Conservation (phyloP, 2,329 filamentous ascomycete species). For the Ploettnerulaceae sp. region DNA sequence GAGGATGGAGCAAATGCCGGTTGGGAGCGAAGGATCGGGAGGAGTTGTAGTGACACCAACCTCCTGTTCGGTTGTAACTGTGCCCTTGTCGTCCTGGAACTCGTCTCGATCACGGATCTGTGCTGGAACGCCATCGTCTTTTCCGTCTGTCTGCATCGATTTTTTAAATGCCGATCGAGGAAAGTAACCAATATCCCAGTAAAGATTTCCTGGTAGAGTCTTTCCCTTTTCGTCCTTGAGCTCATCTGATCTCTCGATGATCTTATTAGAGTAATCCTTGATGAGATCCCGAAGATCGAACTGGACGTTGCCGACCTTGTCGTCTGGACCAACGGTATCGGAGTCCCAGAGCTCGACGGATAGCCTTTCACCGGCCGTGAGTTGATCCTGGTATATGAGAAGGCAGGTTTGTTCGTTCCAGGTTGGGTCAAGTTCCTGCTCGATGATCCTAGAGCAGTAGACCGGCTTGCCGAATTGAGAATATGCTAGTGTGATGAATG, state of each 20-base stretch:
- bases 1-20: conserved; percentile 21
- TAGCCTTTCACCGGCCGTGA: conserved; percentile 19
- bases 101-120: conserved; percentile 16
- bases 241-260: conserved; percentile 15
- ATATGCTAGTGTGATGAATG: conserved; percentile 21
- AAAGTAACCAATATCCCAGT: conserved; percentile 24
- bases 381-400: conserved; percentile 20
- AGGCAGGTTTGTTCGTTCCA: conserved; percentile 23
- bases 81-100: conserved; percentile 19
- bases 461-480: conserved; percentile 20
- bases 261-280: conserved; percentile 17
- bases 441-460: conserved; percentile 21
- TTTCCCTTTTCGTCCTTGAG: conserved; percentile 18
- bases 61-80: conserved; percentile 17
- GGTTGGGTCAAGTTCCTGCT: conserved; percentile 19
- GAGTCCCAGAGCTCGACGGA: conserved; percentile 22
- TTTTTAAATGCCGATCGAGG: conserved; percentile 17
- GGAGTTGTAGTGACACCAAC: conserved; percentile 19
- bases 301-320: conserved; percentile 20
- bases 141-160: conserved; percentile 17
- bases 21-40: conserved; percentile 18
- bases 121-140: conserved; percentile 15
- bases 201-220: conserved; percentile 12
- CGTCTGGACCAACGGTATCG: conserved; percentile 16
- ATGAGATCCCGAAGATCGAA: conserved; percentile 22